Base-by-base conservation (phyloP, 805 yeast species). In the Barnettozyma botsteinii region DNA sequence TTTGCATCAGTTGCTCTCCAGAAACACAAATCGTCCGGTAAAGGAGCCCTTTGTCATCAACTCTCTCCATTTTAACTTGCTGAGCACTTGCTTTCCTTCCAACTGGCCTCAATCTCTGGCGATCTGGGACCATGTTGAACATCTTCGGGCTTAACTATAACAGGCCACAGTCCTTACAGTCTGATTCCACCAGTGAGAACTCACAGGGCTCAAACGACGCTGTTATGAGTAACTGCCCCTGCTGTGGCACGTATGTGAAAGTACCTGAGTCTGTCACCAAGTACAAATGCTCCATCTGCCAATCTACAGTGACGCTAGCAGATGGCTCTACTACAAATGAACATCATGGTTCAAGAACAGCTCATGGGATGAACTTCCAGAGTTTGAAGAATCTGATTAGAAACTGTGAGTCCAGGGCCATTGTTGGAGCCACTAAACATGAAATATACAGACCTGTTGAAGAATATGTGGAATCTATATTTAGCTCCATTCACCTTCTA, bases 261-360 rank as follows among this genome's bases (percentile, higher is more conserved):
- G 59, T 67, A 35, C 72, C 72, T 0, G 46, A 56, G 3, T 42
- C 51, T 9, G 61, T 60, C 4, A 29, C 46, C 7, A 69, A 64
- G 41, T 79, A 74, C 53, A 70, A 73, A 42, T 85, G 95, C 53
- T 66, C 79, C 0, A 66, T 76, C 4, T 85, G 95, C 51, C 69
- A 66, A 27, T 71, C 81, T 6, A 76, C 77, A 1, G 62, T 65
- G 24, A 45, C 63, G 11, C 36, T 65, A 14, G 47, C 42, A 10
- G 21, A 37, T n/a, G n/a, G n/a, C 12, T 15, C 35, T 7, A 4
- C n/a, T 7, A 5, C 21, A 28, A 28, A 4, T 20, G 7, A 18
- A 17, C 26, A 14, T 27, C 23, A 4, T 14, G 26, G 15, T 11
- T 11, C 36, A 7, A 2, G 15, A 4, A n/a, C n/a, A n/a, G 4